These are phyloP conservation scores for Talaromyces sp. DNA, from an alignment of 2,329 filamentous ascomycete genomes.

Conservation along the genomic window DNA sequence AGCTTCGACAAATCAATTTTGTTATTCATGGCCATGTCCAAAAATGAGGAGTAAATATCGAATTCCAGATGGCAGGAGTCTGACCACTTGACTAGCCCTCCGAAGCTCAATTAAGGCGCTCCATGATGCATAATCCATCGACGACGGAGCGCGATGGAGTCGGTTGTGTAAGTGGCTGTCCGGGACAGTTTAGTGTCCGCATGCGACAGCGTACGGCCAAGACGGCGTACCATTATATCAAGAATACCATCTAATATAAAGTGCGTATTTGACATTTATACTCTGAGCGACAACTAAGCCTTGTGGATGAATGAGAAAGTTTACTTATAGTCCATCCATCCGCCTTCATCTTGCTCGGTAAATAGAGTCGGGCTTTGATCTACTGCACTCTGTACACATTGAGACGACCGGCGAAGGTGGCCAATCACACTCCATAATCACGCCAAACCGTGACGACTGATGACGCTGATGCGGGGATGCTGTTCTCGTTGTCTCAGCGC, in stretches of 20 bases:
- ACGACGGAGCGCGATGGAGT: not conserved
- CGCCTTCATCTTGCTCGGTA: constrained; percentile 1
- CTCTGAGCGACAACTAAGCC: not conserved
- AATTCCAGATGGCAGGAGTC: not conserved
- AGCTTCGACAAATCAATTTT: not conserved
- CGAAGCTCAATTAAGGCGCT: not conserved
- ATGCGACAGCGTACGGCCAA: not conserved
- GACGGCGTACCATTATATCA: not conserved
- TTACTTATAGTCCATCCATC: not conserved
- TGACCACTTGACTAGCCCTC: not conserved
- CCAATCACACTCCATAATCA: constrained; percentile 1
- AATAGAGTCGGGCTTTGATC: not conserved
- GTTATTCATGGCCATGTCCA: not conserved
- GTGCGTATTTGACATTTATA: not conserved
- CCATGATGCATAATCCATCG: not conserved
- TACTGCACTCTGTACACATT: not conserved
- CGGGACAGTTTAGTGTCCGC: not conserved
- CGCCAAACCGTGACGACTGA: not conserved
- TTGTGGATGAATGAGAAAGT: not conserved
- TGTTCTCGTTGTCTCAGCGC: constrained; percentile 4
- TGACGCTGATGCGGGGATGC: constrained; percentile 12
- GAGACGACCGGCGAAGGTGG: not conserved
- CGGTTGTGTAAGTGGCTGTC: not conserved
- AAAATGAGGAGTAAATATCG: not conserved
- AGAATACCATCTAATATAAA: not conserved